Evolutionary conservation across 2,329 filamentous ascomycete species (phyloP), one percentile per base, ranked within the genome.

Genomic region (Pyrenochaeta sp.): DNA sequence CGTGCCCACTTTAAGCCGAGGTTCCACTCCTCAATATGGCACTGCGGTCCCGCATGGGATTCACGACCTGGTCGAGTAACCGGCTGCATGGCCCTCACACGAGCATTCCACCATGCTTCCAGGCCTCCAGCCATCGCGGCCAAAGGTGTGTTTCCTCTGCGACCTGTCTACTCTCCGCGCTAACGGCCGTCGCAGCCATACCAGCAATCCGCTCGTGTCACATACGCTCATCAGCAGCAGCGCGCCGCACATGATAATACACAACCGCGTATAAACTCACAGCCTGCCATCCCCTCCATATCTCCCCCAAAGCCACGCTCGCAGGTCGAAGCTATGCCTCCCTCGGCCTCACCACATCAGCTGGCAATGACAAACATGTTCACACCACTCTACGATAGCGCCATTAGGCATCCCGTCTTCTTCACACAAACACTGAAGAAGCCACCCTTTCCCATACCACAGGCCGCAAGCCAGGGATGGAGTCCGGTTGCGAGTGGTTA

Each of bases 401-500:
- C 87, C 1, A 77, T 76, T 26, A 74, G 82, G 18, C 88, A 92
- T 55, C 88, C 88, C 0, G 88, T 90, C 1, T 92, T 92, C 72
- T 90, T 91, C 72, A 88, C 87, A 0, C 75, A 82, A 20, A 77
- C 78, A 37, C 72, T 89, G 36, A 80, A 80, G 44, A 81, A 79
- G 57, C 77, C 80, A 3, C 80, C 83, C 4, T 74, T 78, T 15
- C 63, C 73, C 0, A 57, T 76, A 44, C 72, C 70, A 9, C 52
- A 67, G 11, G 48, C 58, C 21, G 58, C 63, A 9, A 67, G 67
- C 29, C 63, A 67, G 15, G 67, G 63, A 2, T 68, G 69, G 48
- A 76, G 59, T 54, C 76, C 76, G 4, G 74, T 73, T 3, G 75
- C 75, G 7, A 72, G 67, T 19, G 76, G 76, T 1, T 78, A 78